Percentiles rank a stretch among this genome's conserved stretches.
These are phyloP conservation scores for Pichia cephalocereana DNA, from an alignment of 805 yeast genomes.

Conservation along the genomic window DNA sequence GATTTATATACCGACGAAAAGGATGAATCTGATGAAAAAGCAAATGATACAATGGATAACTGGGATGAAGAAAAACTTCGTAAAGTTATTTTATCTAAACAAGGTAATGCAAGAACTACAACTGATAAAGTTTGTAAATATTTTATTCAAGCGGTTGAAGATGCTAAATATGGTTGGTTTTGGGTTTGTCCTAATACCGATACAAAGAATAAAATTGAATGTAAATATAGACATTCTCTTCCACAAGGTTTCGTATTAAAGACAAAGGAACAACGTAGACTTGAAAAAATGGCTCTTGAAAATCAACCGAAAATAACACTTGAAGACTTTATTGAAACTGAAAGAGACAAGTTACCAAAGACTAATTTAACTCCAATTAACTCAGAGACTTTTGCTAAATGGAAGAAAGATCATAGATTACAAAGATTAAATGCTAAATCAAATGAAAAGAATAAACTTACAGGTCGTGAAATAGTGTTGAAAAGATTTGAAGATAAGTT, in stretches of 20 bases:
- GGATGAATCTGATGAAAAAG: conserved; percentile 40
- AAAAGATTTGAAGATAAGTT: conserved; percentile 50
- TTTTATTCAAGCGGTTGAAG: conserved; percentile 95
- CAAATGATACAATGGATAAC: conserved; percentile 81
- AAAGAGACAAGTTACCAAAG: conserved; percentile 74
- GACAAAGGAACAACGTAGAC: conserved; percentile 90
- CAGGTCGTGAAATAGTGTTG: conserved; percentile 64
- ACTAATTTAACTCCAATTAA: conserved; percentile 80
- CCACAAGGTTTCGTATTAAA: conserved; percentile 96
- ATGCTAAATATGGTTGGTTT: conserved; percentile 97
- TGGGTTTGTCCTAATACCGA: conserved; percentile 98
- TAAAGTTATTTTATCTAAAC: conserved; percentile 79
- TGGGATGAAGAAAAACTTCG: conserved; percentile 97
- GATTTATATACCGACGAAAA: conserved; percentile 90
- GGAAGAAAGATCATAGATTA: conserved; percentile 68
- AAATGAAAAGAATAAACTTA: conserved; percentile 25
- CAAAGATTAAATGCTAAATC: conserved; percentile 36
- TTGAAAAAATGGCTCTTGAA: conserved; percentile 79
- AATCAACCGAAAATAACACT: conserved; percentile 82
- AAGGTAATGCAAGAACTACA: conserved; percentile 88
- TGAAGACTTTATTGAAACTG: conserved; percentile 93
- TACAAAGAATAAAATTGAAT: conserved; percentile 39
- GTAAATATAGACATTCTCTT: conserved; percentile 90
- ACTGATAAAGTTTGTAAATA: conserved; percentile 91
- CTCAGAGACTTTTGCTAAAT: conserved; percentile 62